Evolutionary conservation across 2,329 filamentous ascomycete species (phyloP).

Genomic region (Cordyceps cateniannulata): DNA sequence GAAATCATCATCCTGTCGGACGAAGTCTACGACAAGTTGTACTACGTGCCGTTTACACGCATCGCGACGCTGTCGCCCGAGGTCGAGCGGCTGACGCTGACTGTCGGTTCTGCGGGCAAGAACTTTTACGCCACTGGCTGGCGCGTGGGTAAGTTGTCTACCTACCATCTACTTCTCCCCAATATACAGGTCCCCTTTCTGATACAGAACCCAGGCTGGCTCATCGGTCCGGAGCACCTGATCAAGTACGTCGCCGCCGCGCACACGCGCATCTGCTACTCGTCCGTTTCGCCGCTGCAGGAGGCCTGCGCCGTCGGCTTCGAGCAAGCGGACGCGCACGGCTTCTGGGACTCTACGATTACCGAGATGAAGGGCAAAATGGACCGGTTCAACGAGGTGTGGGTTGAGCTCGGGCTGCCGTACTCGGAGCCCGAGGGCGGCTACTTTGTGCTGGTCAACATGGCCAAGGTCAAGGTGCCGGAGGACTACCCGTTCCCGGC

Average conservation of each 20-base stretch:
- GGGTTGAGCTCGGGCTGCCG: slow-evolving; percentile 66
- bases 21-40: slow-evolving; percentile 91
- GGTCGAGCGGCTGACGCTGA: slow-evolving; percentile 79
- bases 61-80: slow-evolving; percentile 88
- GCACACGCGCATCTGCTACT: slow-evolving; percentile 95
- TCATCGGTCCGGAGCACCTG: slow-evolving; percentile 82
- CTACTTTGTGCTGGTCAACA: slow-evolving; percentile 95
- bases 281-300: slow-evolving; percentile 85
- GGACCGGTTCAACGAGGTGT: slow-evolving; percentile 76
- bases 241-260: slow-evolving; percentile 89
- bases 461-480: slow-evolving; percentile 79
- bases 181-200: not conserved
- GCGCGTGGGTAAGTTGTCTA: slow-evolving; percentile 57
- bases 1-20: slow-evolving; percentile 90
- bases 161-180: not conserved
- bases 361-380: slow-evolving; percentile 87
- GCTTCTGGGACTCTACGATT: slow-evolving; percentile 83
- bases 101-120: slow-evolving; percentile 93
- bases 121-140: slow-evolving; percentile 98
- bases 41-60: slow-evolving; percentile 90
- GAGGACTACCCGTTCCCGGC: slow-evolving; percentile 80
- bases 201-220: slow-evolving; percentile 52
- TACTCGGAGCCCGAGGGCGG: slow-evolving; percentile 94
- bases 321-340: slow-evolving; percentile 75
- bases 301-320: slow-evolving; percentile 93